These are phyloP conservation scores for Carex cristatella DNA, from an alignment of 176 grass and related monocot species.

Conservation along the genomic window DNA sequence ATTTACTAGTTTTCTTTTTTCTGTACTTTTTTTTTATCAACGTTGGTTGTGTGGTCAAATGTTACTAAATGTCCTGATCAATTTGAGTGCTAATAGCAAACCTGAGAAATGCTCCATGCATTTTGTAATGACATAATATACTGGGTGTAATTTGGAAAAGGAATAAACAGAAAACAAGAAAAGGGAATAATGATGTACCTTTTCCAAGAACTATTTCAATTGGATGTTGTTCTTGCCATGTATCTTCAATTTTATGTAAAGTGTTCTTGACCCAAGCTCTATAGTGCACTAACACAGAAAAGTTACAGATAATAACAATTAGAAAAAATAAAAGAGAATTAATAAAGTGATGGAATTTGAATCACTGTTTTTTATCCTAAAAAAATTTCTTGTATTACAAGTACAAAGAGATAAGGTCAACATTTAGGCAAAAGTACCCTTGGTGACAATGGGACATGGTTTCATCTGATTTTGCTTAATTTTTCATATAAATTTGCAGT, in stretches of 20 bases:
- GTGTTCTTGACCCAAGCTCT: constrained; percentile 75
- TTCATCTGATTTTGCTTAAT: neutral
- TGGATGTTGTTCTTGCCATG: constrained; percentile 83
- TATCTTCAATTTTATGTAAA: constrained; percentile 92
- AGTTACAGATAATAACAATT: constrained; percentile 3
- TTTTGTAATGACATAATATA: neutral
- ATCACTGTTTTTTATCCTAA: neutral
- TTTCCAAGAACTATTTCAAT: constrained; percentile 77
- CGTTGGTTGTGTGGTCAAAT: neutral
- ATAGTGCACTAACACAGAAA: constrained; percentile 65
- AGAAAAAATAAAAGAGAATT: neutral
- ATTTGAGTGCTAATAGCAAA: neutral
- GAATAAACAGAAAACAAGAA: constrained; percentile 20
- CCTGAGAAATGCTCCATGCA: neutral
- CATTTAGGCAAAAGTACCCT: neutral
- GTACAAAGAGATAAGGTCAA: neutral
- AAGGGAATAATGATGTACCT: constrained; percentile 32
- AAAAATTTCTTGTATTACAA: neutral
- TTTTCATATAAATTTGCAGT: neutral
- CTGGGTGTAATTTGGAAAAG: neutral
- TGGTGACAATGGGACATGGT: neutral
- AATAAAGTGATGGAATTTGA: neutral
- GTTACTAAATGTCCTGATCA: neutral
- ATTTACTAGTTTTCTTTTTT: neutral
- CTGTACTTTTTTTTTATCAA: neutral